Percentiles rank a stretch among this genome's conserved stretches.
Evolutionary conservation across 176 grass and related monocot species (phyloP).

Genomic region (Aegilops speltoides): DNA sequence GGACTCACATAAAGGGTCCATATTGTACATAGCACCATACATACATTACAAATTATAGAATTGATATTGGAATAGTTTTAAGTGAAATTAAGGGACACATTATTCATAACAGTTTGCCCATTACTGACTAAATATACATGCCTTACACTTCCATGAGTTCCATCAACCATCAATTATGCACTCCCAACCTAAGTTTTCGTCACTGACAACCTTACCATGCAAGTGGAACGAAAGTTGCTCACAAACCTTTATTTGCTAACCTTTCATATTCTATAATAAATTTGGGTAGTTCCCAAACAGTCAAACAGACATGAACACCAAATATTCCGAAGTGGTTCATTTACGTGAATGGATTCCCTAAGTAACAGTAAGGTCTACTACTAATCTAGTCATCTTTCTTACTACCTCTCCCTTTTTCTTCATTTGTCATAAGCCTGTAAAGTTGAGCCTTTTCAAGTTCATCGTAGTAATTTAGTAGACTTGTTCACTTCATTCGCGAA

Average conservation of each 20-base stretch:
- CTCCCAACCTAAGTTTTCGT: not conserved
- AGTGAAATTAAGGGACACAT: not conserved
- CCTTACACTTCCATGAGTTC: not conserved
- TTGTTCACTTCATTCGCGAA: not conserved
- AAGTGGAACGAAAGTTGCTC: not conserved
- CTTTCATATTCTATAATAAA: not conserved
- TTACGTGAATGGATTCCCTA: not conserved
- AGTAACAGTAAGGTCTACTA: not conserved
- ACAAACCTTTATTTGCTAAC: not conserved
- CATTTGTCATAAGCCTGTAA: not conserved
- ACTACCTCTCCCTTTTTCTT: not conserved
- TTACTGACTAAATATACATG: not conserved
- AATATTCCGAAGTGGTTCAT: not conserved
- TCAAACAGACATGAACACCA: not conserved
- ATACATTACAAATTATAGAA: not conserved
- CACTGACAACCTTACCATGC: not conserved
- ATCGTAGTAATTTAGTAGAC: not conserved
- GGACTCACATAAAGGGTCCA: not conserved
- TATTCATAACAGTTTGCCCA: not conserved
- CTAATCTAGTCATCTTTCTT: no score
- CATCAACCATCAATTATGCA: not conserved
- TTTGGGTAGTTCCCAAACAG: not conserved
- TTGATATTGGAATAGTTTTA: not conserved
- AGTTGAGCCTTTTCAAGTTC: not conserved
- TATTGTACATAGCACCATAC: not conserved